These are phyloP conservation scores for Nigrospora oryzae DNA, from an alignment of 2,329 filamentous ascomycete species.

Conservation along the genomic window DNA sequence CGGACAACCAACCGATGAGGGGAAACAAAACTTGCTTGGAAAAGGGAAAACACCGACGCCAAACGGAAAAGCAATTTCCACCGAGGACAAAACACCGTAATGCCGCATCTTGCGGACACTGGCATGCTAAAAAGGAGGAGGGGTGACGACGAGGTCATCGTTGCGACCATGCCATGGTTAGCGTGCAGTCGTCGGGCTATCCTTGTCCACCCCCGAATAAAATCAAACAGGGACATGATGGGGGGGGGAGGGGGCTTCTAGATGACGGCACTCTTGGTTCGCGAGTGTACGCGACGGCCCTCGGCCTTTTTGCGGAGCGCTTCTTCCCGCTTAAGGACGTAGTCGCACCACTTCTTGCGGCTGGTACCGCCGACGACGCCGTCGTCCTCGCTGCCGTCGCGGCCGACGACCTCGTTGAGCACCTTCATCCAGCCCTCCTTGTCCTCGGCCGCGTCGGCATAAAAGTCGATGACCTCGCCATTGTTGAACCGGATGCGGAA, in stretches of 20 bases:
- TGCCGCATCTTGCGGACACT: not conserved
- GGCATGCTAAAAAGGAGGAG: too few relatives aligned
- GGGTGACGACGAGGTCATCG: too few relatives aligned
- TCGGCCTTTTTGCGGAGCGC: constrained; percentile 46
- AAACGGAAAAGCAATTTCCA: not conserved
- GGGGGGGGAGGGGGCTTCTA: constrained; percentile 14
- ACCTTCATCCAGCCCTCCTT: constrained; percentile 96
- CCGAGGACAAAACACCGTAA: not conserved
- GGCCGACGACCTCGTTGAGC: constrained; percentile 62
- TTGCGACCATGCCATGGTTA: too few relatives aligned
- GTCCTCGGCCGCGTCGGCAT: constrained; percentile 78
- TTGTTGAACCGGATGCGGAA: constrained; percentile 99
- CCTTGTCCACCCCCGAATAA: not conserved
- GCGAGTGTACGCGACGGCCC: constrained; percentile 41
- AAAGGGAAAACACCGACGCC: too few relatives aligned
- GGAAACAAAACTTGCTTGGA: too few relatives aligned
- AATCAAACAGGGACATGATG: not conserved
- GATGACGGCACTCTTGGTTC: constrained; percentile 50
- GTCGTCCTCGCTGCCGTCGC: constrained; percentile 42
- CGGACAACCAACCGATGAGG: too few relatives aligned
- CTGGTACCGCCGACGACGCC: constrained; percentile 30
- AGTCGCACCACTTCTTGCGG: constrained; percentile 57
- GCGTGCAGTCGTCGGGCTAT: too few relatives aligned
- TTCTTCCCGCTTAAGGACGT: constrained; percentile 57
- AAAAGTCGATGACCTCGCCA: constrained; percentile 97